Evolutionary conservation across 768 basidiomycete species (phyloP).

Genomic region (Phylloporus sp.): DNA sequence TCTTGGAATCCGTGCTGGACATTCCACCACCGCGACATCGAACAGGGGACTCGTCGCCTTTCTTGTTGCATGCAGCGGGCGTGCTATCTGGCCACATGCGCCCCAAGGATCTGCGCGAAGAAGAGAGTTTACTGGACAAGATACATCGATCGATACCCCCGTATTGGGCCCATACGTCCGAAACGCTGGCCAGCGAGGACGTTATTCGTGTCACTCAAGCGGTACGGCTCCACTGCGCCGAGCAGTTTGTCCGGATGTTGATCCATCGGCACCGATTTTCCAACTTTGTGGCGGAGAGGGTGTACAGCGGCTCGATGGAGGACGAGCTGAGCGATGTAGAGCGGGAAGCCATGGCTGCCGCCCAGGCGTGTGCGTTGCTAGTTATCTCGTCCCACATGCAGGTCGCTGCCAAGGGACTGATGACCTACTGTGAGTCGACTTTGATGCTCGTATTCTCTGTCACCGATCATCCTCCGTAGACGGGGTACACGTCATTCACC

Average conservation of each 20-base stretch:
- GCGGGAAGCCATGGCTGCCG: constrained; percentile 69
- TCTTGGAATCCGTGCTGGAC: constrained; percentile 85
- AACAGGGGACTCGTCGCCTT: constrained; percentile 63
- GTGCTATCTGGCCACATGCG: constrained; percentile 60
- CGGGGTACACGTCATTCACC: constrained; percentile 93
- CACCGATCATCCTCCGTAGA: constrained; percentile 41
- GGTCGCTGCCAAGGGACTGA: constrained; percentile 80
- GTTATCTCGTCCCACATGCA: constrained; percentile 80
- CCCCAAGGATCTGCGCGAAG: constrained; percentile 67
- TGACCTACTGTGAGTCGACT: constrained; percentile 82
- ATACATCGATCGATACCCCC: constrained; percentile 65
- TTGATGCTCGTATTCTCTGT: constrained; percentile 2
- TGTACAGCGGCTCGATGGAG: constrained; percentile 37
- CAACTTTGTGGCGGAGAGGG: constrained; percentile 67
- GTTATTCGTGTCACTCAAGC: constrained; percentile 88
- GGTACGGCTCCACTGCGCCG: constrained; percentile 78
- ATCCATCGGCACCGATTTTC: constrained; percentile 87
- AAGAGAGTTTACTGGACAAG: constrained; percentile 77
- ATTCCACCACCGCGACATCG: constrained; percentile 61
- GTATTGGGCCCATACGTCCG: constrained; percentile 76
- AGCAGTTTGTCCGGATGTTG: constrained; percentile 82
- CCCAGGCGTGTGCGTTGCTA: constrained; percentile 72
- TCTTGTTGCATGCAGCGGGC: constrained; percentile 66
- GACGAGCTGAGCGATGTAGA: constrained; percentile 66
- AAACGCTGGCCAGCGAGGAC: constrained; percentile 78